phyloP scores from a whole-genome alignment of 768 basidiomycete species.

The Basidioascus undulatus region DNA sequence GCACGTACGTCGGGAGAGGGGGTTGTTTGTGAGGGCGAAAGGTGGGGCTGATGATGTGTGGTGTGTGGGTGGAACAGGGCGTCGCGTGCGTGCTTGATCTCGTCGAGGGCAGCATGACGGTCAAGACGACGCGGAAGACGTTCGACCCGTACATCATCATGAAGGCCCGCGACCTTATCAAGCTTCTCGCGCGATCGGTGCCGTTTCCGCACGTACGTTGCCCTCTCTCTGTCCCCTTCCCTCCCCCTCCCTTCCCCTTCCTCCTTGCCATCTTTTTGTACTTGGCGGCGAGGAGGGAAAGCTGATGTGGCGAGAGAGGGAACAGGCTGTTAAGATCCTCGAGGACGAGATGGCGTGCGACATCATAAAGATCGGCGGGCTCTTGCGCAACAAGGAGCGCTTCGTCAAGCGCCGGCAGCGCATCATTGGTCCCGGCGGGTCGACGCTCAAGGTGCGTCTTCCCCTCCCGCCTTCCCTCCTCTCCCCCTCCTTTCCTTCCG shows the following conservation, averaged over 20 bases:
- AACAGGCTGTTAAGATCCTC: slow-evolving; percentile 66
- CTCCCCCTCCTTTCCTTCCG: neutral
- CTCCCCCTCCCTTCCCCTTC: neutral
- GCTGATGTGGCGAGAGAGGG: no score
- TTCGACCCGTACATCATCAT: slow-evolving; percentile 89
- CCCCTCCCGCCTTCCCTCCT: neutral
- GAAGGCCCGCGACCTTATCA: slow-evolving; percentile 87
- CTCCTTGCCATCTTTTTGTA: neutral
- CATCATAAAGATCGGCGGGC: slow-evolving; percentile 89
- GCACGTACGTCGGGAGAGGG: slow-evolving; percentile 29
- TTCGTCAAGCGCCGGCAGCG: slow-evolving; percentile 90
- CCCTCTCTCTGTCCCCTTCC: neutral
- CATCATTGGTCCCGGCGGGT: slow-evolving; percentile 91
- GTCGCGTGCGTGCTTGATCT: slow-evolving; percentile 78
- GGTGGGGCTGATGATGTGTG: neutral
- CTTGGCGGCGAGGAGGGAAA: no score
- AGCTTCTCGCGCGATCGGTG: slow-evolving; percentile 83
- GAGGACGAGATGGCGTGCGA: slow-evolving; percentile 80
- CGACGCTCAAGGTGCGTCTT: slow-evolving; percentile 64
- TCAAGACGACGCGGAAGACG: slow-evolving; percentile 86
- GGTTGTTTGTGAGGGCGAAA: neutral
- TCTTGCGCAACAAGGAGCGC: slow-evolving; percentile 84
- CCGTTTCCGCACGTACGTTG: slow-evolving; percentile 23
- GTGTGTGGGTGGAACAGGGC: slow-evolving; percentile 27
- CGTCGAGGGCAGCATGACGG: slow-evolving; percentile 91